A percentile compares a stretch with the other conserved stretches of the same genome.
phyloP scores from a whole-genome alignment of 208 protist genomes.

The Leishmania major region DNA sequence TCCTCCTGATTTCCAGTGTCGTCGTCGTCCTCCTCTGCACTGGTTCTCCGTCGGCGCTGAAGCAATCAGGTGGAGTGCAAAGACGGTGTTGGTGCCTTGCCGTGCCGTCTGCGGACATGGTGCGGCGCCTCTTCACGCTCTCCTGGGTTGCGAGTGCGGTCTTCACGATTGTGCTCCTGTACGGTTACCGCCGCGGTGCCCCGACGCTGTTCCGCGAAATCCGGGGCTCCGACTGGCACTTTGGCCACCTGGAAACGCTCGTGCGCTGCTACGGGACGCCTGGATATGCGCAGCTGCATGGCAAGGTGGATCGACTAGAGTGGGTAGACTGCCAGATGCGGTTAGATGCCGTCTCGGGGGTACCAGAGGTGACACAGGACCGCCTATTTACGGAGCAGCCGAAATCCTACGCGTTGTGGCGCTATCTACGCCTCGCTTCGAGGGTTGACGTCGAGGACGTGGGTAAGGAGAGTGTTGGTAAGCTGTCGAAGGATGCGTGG shows the following conservation, averaged over 20 bases:
- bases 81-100: not conserved
- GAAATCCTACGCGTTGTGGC: conserved; percentile 59
- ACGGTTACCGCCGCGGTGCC: conserved; percentile 52
- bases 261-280: conserved; percentile 74
- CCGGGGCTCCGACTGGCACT: conserved; percentile 37
- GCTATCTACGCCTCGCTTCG: conserved; percentile 30
- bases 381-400: conserved; percentile 52
- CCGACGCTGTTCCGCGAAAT: conserved; percentile 48
- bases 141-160: conserved; percentile 42
- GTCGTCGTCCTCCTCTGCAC: conserved; percentile 37
- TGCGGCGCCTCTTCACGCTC: conserved; percentile 20
- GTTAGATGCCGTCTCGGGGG: conserved; percentile 34
- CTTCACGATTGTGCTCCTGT: conserved; percentile 38
- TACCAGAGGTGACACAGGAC: conserved; percentile 51
- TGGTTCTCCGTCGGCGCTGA: not conserved
- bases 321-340: conserved; percentile 61
- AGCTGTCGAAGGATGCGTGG: conserved; percentile 11
- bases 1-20: conserved; percentile 50
- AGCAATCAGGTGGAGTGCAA: not conserved
- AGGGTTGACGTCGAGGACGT: conserved; percentile 8
- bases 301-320: conserved; percentile 54
- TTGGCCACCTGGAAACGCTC: conserved; percentile 57
- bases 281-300: conserved; percentile 74
- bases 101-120: not conserved
- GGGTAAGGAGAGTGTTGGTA: not conserved